Evolutionary conservation across 139 green algal genomes (phyloP).

Genomic region (Chlamydomonas sp.): DNA sequence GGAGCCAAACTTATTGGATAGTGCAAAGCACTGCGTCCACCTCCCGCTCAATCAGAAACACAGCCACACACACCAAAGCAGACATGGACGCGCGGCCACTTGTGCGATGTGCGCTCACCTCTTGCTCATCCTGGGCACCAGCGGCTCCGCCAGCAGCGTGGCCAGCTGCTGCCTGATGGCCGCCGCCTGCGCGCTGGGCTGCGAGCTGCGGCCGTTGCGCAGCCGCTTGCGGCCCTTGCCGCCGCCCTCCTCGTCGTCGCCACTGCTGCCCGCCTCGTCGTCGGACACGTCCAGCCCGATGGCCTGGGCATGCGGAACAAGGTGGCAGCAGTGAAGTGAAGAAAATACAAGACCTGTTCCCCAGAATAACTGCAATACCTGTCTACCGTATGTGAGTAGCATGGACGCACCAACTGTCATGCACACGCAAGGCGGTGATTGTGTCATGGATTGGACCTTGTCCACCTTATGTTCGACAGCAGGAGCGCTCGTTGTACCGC

Average conservation of each 20-base stretch:
- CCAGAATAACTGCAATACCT: too few relatives aligned
- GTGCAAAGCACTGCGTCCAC: too few relatives aligned
- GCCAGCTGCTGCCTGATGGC: slow-evolving; percentile 42
- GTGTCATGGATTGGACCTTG: too few relatives aligned
- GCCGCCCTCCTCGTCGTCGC: slow-evolving; percentile 20
- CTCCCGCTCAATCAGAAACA: too few relatives aligned
- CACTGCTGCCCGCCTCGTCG: slow-evolving; percentile 44
- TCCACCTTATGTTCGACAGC: not conserved
- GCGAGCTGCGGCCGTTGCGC: not conserved
- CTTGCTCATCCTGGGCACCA: slow-evolving; percentile 41
- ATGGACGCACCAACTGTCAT: too few relatives aligned
- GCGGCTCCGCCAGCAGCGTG: slow-evolving; percentile 40
- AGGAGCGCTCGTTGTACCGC: not conserved
- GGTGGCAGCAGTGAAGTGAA: not conserved
- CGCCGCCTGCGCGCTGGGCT: slow-evolving; percentile 14
- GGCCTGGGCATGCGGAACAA: not conserved
- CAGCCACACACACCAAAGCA: too few relatives aligned
- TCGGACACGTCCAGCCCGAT: slow-evolving; percentile 40
- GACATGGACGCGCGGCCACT: too few relatives aligned
- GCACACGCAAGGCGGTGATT: too few relatives aligned
- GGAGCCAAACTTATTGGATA: too few relatives aligned
- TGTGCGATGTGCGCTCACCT: not conserved
- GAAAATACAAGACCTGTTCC: not conserved
- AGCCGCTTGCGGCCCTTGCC: not conserved
- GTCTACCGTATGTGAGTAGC: too few relatives aligned